Percentiles rank a stretch among this genome's conserved stretches.
Conservation (phyloP, 2,329 filamentous ascomycete genomes). For the Colletotrichum sp. region DNA sequence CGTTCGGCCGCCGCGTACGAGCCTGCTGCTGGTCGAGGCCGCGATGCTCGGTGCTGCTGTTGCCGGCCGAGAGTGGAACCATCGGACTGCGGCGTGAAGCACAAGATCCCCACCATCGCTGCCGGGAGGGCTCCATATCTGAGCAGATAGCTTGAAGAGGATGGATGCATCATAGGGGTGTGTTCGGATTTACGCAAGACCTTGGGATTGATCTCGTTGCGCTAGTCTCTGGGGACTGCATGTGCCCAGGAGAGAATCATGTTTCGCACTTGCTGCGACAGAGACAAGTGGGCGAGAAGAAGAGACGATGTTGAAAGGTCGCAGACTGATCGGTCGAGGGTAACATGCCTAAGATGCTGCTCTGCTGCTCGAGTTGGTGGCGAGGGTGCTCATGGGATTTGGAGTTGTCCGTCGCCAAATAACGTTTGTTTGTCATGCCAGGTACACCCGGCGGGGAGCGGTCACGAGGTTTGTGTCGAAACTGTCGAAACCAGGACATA, state of each 20-base stretch:
- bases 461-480: slow-evolving; percentile 16
- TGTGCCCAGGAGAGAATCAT: not conserved
- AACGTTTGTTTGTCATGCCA: slow-evolving; percentile 11
- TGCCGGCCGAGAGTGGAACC: slow-evolving; percentile 3
- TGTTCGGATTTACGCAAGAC: not conserved
- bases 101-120: slow-evolving; percentile 4
- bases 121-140: not conserved
- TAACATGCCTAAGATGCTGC: not conserved
- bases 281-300: not conserved
- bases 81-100: not conserved
- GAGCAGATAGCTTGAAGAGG: not conserved
- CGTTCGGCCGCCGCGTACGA: not conserved
- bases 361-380: not conserved
- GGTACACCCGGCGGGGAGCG: slow-evolving; percentile 3
- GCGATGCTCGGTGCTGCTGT: not conserved
- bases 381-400: not conserved
- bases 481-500: slow-evolving; percentile 1
- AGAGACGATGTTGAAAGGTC: not conserved
- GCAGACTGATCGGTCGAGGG: not conserved
- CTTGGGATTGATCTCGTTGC: not conserved
- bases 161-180: not conserved
- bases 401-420: slow-evolving; percentile 7
- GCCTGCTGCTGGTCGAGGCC: not conserved
- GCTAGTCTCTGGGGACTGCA: not conserved
- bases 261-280: not conserved